These are phyloP conservation scores for Nicotiana tomentosiformis DNA, from an alignment of 257 asterid species.

Conservation along the genomic window DNA sequence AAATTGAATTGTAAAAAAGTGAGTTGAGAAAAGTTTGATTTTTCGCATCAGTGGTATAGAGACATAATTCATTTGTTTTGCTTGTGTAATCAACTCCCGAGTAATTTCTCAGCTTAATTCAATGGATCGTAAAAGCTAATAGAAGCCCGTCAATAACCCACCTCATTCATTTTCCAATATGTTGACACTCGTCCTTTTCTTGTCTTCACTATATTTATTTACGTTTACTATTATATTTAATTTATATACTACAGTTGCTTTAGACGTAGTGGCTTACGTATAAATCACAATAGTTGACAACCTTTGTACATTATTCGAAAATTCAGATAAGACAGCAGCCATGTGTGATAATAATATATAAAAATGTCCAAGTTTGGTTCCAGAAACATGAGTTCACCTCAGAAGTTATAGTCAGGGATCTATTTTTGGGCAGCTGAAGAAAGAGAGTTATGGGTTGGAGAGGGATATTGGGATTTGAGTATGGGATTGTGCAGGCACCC, in stretches of 20 bases:
- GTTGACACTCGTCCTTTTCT: background rate
- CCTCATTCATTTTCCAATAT: background rate
- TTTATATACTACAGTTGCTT: no score
- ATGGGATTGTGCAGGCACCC: slow-evolving; percentile 89
- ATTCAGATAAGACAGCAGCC: background rate
- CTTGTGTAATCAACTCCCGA: no score
- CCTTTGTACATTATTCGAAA: background rate
- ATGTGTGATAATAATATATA: background rate
- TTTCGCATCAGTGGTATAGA: no score
- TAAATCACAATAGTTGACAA: background rate
- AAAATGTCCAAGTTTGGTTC: background rate
- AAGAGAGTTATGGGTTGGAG: slow-evolving; percentile 65
- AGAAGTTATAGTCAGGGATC: no score
- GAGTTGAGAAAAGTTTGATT: no score
- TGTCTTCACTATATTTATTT: background rate
- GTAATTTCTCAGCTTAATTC: no score
- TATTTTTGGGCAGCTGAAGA: background rate
- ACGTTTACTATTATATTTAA: no score
- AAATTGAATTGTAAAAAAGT: no score
- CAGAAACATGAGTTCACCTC: background rate
- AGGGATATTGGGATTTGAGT: slow-evolving; percentile 76
- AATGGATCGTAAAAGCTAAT: no score
- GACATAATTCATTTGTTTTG: no score
- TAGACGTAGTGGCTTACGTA: slow-evolving; percentile 7
- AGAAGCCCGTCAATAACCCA: background rate